These are phyloP conservation scores for Fusarium camptoceras DNA, from an alignment of 2,329 filamentous ascomycete genomes.

Conservation along the genomic window DNA sequence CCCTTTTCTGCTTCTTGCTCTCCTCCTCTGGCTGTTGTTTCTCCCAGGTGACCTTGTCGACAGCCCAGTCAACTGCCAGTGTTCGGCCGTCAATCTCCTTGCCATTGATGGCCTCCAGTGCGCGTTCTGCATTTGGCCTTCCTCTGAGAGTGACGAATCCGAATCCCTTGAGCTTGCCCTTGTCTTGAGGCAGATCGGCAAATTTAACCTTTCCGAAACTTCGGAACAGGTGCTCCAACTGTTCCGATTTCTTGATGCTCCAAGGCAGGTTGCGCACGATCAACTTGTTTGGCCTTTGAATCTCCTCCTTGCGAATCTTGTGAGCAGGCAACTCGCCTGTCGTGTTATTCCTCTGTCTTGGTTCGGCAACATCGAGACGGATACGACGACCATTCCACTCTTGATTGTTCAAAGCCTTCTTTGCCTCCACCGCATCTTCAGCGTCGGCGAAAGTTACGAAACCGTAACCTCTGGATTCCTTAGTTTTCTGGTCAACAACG, in stretches of 20 bases:
- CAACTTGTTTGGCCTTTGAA: constrained; percentile 76
- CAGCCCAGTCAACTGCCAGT: constrained; percentile 95
- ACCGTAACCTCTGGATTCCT: constrained; percentile 89
- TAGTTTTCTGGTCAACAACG: constrained; percentile 85
- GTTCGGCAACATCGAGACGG: constrained; percentile 87
- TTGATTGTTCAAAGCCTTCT: constrained; percentile 83
- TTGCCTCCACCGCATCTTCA: constrained; percentile 86
- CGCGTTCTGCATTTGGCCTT: constrained; percentile 90
- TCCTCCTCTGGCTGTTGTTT: constrained; percentile 63
- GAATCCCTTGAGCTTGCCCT: constrained; percentile 83
- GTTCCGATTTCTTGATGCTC: constrained; percentile 89
- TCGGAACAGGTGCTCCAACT: constrained; percentile 82
- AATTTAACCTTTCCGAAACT: constrained; percentile 94
- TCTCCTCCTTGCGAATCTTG: constrained; percentile 67
- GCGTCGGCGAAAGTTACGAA: constrained; percentile 97
- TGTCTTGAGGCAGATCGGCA: constrained; percentile 83
- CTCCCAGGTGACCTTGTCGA: constrained; percentile 90
- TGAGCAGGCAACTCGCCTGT: constrained; percentile 58
- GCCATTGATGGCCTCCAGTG: constrained; percentile 86
- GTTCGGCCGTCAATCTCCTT: constrained; percentile 89
- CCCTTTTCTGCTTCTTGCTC: constrained; percentile 49
- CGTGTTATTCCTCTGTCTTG: constrained; percentile 75
- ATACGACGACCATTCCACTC: constrained; percentile 84
- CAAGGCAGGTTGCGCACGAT: constrained; percentile 96
- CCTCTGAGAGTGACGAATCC: constrained; percentile 92